These are phyloP conservation scores for Lipomyces japonicus DNA, from an alignment of 805 yeast genomes.

Conservation along the genomic window DNA sequence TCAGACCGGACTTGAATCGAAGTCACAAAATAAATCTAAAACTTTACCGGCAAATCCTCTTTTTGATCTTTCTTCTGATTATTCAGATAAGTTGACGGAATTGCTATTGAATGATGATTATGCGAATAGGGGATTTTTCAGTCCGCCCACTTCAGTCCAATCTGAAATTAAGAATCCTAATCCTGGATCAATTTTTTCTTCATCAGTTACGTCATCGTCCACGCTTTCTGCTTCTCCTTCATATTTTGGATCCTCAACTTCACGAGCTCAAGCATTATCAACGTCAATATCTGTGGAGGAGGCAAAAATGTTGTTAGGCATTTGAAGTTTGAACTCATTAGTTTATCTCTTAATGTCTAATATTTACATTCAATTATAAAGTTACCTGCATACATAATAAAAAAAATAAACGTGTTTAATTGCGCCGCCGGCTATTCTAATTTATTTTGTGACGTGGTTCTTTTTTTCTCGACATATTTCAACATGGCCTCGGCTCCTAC, in stretches of 20 bases:
- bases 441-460: background rate
- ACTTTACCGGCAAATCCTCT: background rate
- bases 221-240: constrained; percentile 2
- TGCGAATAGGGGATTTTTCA: too few species aligned
- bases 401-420: background rate
- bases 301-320: constrained; percentile 20
- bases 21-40: background rate
- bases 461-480: constrained; percentile 20
- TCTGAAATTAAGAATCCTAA: too few species aligned
- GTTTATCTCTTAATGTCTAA: background rate
- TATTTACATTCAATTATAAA: background rate
- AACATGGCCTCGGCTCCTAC: constrained; percentile 68
- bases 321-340: constrained; percentile 2
- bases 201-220: background rate
- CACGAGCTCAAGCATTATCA: background rate
- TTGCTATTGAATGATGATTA: too few species aligned
- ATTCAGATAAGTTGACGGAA: too few species aligned
- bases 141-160: too few species aligned
- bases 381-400: background rate
- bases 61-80: too few species aligned
- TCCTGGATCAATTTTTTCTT: background rate
- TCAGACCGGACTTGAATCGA: background rate
- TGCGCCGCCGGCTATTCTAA: background rate
- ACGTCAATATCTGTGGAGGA: constrained; percentile 19
- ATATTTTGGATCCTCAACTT: background rate